Evolutionary conservation across 129 eudicot genomes (phyloP), one percentile per base, ranked within the genome.

Genomic region (Helichrysum umbraculigerum): DNA sequence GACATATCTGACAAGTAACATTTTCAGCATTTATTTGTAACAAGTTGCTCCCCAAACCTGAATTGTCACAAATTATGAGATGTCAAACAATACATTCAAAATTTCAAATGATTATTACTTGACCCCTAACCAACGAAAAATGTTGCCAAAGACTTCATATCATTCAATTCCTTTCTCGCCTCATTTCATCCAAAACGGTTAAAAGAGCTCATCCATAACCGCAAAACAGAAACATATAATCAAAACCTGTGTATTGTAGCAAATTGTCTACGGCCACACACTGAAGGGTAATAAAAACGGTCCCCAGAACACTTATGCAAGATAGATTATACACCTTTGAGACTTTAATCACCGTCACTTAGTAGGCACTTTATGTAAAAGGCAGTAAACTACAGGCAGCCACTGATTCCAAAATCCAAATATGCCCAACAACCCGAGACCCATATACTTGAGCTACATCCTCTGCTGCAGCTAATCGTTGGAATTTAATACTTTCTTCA

Each of bases 361-460:
- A 20, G 59, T 6, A 41, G 22, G 30, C 64, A 42, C 64, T 60
- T 42, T 61, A 33, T 20, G 83, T 74, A 34, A 59, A 2, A 33
- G 80, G 76, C 63, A 80, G 67, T 64, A 84, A 71, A 33, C 65
- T 65, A 29, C 89, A 79, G 6, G 90, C 85, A 61, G 97, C 92
- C 73, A 91, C 70, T 20, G 97, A 86, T 69, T 88, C 90, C 87
- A 91, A 78, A 72, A 91, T 79, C 97, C 97, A 91, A 8, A 85
- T 87, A 70, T 88, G 95, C 17, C 80, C 80, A 59, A 87, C 75
- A 17, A 81, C 83, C 37, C 32, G 79, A 29, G 83, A 79, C 61
- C 83, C 68, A 3, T 17, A 77, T 75, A 66, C 74, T 32, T 72
- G 81, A 68, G 86, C 95, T 34, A 88, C 61, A 50, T 76, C 80